These are phyloP conservation scores for Mycosarcoma mackinlayi DNA, from an alignment of 1,284 basidiomycete species.

Conservation along the genomic window DNA sequence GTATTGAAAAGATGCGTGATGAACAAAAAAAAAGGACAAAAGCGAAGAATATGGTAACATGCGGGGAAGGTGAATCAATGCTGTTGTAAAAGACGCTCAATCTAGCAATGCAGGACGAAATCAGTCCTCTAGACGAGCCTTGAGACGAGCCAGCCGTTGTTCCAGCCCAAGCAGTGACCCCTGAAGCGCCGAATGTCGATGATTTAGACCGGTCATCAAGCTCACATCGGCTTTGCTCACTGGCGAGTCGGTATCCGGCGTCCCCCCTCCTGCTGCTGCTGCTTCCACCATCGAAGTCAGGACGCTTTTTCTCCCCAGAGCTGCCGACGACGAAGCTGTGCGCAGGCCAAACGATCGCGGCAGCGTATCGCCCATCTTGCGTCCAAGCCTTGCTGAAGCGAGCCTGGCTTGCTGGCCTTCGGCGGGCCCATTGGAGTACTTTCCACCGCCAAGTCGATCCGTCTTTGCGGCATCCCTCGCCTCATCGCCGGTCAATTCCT, in stretches of 20 bases:
- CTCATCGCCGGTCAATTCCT: constrained; percentile 4
- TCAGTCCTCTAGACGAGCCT: constrained; percentile 40
- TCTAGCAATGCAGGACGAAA: too few species aligned
- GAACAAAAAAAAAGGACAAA: not conserved
- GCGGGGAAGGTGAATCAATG: not conserved
- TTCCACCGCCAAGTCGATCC: not conserved
- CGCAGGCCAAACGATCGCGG: constrained; percentile 25
- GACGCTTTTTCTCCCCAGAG: not conserved
- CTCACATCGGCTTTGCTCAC: constrained; percentile 33
- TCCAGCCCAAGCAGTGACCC: constrained; percentile 42
- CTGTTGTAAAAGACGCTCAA: not conserved
- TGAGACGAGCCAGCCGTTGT: constrained; percentile 33
- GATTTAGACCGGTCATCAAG: constrained; percentile 44
- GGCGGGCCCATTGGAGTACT: not conserved
- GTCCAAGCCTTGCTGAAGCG: constrained; percentile 5
- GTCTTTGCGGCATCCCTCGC: not conserved
- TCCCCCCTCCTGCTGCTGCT: too few species aligned
- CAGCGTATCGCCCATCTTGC: constrained; percentile 25
- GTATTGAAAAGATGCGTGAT: not conserved
- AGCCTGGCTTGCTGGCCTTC: constrained; percentile 9
- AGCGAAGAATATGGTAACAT: too few species aligned
- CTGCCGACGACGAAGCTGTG: not conserved
- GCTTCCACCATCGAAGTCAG: constrained; percentile 4
- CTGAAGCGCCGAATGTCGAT: constrained; percentile 41
- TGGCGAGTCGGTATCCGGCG: constrained; percentile 12